Evolutionary conservation across 2,329 filamentous ascomycete species (phyloP).

Genomic region (Colletotrichum gigasporum): DNA sequence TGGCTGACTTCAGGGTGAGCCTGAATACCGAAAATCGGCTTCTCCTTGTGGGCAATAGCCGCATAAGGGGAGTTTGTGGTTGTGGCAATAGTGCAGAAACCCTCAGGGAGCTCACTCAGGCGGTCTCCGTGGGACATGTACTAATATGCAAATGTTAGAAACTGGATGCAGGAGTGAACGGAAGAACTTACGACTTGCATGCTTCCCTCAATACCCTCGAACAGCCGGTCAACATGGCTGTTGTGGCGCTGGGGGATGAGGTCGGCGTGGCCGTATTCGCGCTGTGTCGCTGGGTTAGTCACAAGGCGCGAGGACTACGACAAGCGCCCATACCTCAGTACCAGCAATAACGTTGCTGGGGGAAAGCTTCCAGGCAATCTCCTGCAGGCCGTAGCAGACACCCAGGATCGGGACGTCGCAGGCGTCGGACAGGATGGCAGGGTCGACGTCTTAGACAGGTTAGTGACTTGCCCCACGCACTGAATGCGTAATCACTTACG

Average conservation of each 20-base stretch:
- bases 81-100: constrained; percentile 77
- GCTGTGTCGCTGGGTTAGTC: no score
- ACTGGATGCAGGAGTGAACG: no score
- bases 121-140: constrained; percentile 95
- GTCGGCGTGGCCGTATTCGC: constrained; percentile 42
- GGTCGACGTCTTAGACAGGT: constrained; percentile 70
- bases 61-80: constrained; percentile 83
- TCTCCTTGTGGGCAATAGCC: constrained; percentile 76
- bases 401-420: constrained; percentile 69
- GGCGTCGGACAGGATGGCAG: constrained; percentile 82
- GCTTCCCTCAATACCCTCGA: constrained; percentile 74
- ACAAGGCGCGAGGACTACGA: no score
- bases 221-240: constrained; percentile 75
- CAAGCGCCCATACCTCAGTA: no score
- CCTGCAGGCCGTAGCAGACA: constrained; percentile 54
- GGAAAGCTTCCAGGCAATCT: constrained; percentile 73
- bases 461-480: no score
- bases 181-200: no score
- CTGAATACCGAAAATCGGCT: constrained; percentile 82
- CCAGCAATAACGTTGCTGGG: constrained; percentile 71
- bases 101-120: constrained; percentile 76
- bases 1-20: constrained; percentile 83
- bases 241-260: constrained; percentile 70
- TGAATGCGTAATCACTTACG: no score
- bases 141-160: no score